phyloP scores from a whole-genome alignment of 2,329 filamentous ascomycete species.

The Pestalotiopsis fici region DNA sequence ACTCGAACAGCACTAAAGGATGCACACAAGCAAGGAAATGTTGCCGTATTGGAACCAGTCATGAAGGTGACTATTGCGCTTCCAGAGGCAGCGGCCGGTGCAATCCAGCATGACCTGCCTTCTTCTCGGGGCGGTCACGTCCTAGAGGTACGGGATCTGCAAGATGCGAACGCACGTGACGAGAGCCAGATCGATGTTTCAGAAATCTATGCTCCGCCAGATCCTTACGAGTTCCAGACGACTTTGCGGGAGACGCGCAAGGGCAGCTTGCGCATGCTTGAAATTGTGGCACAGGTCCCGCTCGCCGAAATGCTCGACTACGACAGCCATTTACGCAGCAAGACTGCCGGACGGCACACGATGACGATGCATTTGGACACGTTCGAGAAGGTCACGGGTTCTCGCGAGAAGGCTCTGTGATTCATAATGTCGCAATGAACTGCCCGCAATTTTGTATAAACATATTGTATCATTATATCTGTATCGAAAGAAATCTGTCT shows the following conservation, averaged over 20 bases:
- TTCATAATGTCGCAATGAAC: no score
- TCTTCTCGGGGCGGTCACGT: constrained; percentile 76
- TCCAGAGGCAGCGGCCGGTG: constrained; percentile 78
- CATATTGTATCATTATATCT: no score
- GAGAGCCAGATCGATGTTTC: constrained; percentile 61
- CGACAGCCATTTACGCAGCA: constrained; percentile 80
- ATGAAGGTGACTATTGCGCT: constrained; percentile 89
- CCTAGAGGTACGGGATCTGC: constrained; percentile 62
- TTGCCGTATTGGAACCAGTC: constrained; percentile 85
- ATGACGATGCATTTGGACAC: constrained; percentile 61
- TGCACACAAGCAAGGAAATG: constrained; percentile 52
- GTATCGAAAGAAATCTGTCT: no score
- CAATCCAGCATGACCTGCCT: constrained; percentile 79
- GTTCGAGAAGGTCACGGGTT: constrained; percentile 56
- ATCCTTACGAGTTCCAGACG: constrained; percentile 70
- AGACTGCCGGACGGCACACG: constrained; percentile 78
- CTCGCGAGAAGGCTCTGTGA: constrained; percentile 52
- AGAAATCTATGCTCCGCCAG: constrained; percentile 83
- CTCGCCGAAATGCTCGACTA: constrained; percentile 98
- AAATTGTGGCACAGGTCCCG: constrained; percentile 84
- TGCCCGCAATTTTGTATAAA: no score
- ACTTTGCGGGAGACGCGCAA: constrained; percentile 54
- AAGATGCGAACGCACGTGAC: constrained; percentile 73
- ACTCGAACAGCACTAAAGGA: constrained; percentile 70
- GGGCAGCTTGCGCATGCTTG: constrained; percentile 49